Conservation (phyloP, 768 basidiomycete genomes). For the Naganishia kalamii region DNA sequence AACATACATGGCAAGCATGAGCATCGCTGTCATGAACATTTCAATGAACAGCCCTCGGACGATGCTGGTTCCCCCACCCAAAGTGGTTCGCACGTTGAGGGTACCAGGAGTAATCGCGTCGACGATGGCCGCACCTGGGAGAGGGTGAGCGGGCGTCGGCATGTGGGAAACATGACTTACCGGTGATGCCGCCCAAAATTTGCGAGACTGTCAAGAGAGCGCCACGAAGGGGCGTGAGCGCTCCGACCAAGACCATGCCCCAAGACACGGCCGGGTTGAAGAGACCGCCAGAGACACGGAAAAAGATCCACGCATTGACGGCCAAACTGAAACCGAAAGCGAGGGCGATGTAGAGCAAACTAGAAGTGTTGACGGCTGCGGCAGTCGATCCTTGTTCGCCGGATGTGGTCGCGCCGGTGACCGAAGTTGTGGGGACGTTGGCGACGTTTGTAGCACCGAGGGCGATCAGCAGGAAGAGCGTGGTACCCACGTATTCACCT, state of each 20-base stretch:
- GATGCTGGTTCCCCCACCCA: constrained; percentile 35
- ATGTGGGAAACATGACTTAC: constrained; percentile 18
- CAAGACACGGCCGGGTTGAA: constrained; percentile 49
- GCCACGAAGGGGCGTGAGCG: constrained; percentile 44
- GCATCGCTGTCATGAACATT: constrained; percentile 46
- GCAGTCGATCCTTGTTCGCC: constrained; percentile 37
- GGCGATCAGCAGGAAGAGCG: constrained; percentile 45
- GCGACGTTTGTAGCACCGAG: constrained; percentile 45
- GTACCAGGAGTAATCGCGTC: constrained; percentile 44
- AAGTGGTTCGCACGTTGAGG: constrained; percentile 31
- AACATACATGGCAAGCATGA: constrained; percentile 25
- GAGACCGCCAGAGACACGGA: constrained; percentile 46
- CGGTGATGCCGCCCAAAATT: constrained; percentile 45
- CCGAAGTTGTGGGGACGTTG: constrained; percentile 38
- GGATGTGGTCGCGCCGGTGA: constrained; percentile 35
- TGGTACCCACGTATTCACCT: constrained; percentile 46
- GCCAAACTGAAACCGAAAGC: constrained; percentile 45
- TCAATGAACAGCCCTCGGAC: constrained; percentile 47
- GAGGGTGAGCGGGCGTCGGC: background rate
- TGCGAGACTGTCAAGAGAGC: constrained; percentile 44
- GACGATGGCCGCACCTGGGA: constrained; percentile 41
- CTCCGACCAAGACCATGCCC: constrained; percentile 46
- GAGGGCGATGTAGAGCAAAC: constrained; percentile 42
- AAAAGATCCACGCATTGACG: constrained; percentile 47
- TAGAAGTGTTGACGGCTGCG: constrained; percentile 42